Evolutionary conservation across 2,329 filamentous ascomycete species (phyloP).

Genomic region (Ascochyta viciae-villosae): DNA sequence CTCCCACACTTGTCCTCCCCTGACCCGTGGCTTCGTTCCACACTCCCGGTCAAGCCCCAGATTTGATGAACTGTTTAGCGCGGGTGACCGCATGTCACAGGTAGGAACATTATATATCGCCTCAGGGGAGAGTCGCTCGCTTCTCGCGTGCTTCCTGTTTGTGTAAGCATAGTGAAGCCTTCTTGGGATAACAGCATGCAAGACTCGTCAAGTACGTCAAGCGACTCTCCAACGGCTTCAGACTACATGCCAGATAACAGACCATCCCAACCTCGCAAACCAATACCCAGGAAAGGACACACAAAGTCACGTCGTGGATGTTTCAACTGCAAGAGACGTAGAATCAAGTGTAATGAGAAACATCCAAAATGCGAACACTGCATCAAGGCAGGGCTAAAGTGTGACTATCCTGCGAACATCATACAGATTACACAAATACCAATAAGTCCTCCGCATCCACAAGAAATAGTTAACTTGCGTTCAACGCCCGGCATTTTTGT

Average conservation of each 20-base stretch:
- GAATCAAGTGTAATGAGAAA: slow-evolving; percentile 75
- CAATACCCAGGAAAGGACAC: slow-evolving; percentile 62
- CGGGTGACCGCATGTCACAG: slow-evolving; percentile 17
- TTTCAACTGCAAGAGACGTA: slow-evolving; percentile 71
- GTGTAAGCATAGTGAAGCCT: slow-evolving; percentile 29
- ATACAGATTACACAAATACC: slow-evolving; percentile 39
- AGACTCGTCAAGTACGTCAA: slow-evolving; percentile 38
- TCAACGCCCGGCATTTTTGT: slow-evolving; percentile 45
- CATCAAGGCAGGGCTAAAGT: slow-evolving; percentile 66
- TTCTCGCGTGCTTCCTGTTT: slow-evolving; percentile 22
- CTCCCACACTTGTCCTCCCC: slow-evolving; percentile 33
- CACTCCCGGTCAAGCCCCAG: slow-evolving; percentile 40
- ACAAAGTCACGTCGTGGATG: slow-evolving; percentile 71
- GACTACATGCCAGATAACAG: slow-evolving; percentile 28
- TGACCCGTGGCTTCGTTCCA: slow-evolving; percentile 35
- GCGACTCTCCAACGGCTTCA: slow-evolving; percentile 40
- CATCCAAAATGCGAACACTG: slow-evolving; percentile 69
- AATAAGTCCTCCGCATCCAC: slow-evolving; percentile 31
- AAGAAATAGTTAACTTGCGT: slow-evolving; percentile 37
- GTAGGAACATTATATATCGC: slow-evolving; percentile 38
- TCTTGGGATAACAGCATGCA: slow-evolving; percentile 27
- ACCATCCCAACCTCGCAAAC: slow-evolving; percentile 41
- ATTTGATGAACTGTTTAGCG: slow-evolving; percentile 20
- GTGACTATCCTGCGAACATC: slow-evolving; percentile 64
- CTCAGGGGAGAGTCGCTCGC: slow-evolving; percentile 28